phyloP scores from a whole-genome alignment of 2,329 filamentous ascomycete species.

The Penicillium sp. region DNA sequence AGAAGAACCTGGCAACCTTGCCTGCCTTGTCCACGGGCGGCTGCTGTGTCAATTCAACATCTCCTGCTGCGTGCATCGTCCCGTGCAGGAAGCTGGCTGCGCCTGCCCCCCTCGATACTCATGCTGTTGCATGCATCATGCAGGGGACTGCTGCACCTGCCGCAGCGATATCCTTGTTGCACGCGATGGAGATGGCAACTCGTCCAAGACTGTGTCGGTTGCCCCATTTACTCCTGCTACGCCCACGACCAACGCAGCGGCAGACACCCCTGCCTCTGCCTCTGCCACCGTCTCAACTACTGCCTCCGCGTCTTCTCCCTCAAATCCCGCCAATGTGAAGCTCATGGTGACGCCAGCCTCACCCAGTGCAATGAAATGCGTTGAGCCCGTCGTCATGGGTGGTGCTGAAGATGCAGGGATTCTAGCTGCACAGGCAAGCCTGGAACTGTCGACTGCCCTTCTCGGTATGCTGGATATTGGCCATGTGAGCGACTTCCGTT shows the following conservation, averaged over 20 bases:
- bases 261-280: background rate
- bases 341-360: constrained; percentile 9
- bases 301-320: background rate
- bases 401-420: background rate
- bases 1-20: background rate
- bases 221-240: background rate
- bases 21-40: constrained; percentile 16
- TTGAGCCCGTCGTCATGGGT: background rate
- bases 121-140: constrained; percentile 30
- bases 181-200: background rate
- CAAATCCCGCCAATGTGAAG: background rate
- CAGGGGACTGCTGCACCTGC: constrained; percentile 27
- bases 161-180: background rate
- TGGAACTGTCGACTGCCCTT: constrained; percentile 20
- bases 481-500: constrained; percentile 26
- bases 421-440: background rate
- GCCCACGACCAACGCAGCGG: background rate
- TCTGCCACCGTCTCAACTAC: background rate
- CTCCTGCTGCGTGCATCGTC: constrained; percentile 26
- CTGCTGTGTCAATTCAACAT: constrained; percentile 22
- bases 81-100: constrained; percentile 7
- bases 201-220: background rate
- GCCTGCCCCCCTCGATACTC: constrained; percentile 23
- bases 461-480: constrained; percentile 21
- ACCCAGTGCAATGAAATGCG: background rate